Conservation (phyloP, 495 filamentous ascomycete species). For the Opeltia flavorubescens region DNA sequence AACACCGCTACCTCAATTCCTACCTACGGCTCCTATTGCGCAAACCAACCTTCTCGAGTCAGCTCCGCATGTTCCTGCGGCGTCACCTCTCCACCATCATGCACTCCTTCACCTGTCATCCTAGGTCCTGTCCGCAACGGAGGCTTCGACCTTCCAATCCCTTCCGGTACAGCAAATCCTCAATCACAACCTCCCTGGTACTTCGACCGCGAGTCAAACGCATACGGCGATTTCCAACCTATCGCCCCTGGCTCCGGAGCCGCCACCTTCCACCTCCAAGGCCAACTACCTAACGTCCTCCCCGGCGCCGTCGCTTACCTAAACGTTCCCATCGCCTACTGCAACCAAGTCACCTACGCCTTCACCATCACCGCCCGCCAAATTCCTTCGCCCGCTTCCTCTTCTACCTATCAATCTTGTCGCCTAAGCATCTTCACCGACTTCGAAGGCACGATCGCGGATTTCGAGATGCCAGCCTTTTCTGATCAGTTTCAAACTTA, state of each 20-base stretch:
- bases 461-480: neutral
- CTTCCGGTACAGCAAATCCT: neutral
- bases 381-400: neutral
- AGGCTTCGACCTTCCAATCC: neutral
- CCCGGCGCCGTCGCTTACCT: neutral
- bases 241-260: neutral
- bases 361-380: neutral
- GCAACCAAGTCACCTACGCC: neutral
- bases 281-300: neutral
- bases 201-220: neutral
- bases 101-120: neutral
- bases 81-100: neutral
- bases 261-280: neutral
- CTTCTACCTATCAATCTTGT: neutral
- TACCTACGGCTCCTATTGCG: neutral
- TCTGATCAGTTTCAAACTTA: neutral
- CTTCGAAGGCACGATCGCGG: neutral
- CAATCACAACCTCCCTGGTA: neutral
- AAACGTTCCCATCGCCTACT: neutral
- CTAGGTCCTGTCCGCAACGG: neutral
- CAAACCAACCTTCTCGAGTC: neutral
- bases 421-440: neutral
- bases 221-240: neutral
- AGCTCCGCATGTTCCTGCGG: neutral
- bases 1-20: neutral